phyloP scores from a whole-genome alignment of 345 rosid genomes.

The Hibiscus syriacus region DNA sequence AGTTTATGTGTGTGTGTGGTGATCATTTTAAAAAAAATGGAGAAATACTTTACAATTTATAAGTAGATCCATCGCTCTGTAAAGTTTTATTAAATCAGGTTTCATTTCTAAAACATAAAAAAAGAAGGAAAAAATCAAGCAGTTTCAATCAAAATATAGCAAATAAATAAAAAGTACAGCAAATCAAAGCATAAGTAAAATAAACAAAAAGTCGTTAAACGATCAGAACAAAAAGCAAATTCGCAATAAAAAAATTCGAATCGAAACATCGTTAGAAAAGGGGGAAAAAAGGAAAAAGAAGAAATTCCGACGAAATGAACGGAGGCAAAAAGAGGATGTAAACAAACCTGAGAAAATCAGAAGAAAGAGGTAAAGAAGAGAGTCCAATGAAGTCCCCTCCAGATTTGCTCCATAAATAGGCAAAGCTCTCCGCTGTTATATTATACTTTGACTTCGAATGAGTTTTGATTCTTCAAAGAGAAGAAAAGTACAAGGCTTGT shows the following conservation, averaged over 20 bases:
- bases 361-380: not conserved
- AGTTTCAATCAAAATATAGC: not conserved
- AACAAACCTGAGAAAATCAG: conserved; percentile 7
- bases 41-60: not conserved
- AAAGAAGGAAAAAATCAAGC: not conserved
- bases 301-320: not conserved
- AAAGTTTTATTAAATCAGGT: not conserved
- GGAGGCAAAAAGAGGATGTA: not conserved
- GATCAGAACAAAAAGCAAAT: not conserved
- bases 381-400: conserved; percentile 8
- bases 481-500: not conserved
- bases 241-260: not conserved
- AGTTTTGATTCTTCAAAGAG: not conserved
- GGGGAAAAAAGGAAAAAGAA: too few relatives aligned
- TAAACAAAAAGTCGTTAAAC: not conserved
- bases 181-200: not conserved
- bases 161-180: not conserved
- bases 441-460: not conserved
- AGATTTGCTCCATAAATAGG: conserved; percentile 3
- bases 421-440: not conserved
- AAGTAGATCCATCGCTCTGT: not conserved
- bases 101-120: not conserved
- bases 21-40: not conserved
- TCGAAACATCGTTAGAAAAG: not conserved
- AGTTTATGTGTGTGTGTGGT: too few relatives aligned